Base-by-base conservation (phyloP, 108 stramenopile species). In the Skeletonema costatum region DNA sequence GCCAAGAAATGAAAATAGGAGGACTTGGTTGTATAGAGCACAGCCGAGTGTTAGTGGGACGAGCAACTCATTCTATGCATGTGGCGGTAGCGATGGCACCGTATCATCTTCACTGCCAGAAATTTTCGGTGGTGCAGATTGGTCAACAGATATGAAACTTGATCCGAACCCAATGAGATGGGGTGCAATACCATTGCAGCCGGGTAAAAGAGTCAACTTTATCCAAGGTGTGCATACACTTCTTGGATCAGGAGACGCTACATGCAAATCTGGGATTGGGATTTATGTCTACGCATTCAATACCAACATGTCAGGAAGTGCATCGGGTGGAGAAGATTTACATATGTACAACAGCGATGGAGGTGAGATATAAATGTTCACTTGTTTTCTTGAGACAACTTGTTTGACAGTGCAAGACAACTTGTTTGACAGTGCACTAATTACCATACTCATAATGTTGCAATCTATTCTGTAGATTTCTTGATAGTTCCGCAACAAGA, bases 281-380 rank as follows among this genome's bases (percentile, higher is more conserved):
- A 85, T 98, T 33, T 91, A 93, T 71, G 64, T 93, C 61, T 98
- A 96, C 68, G 71, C 86, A 9, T 91, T 68, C 76, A 79, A 90
- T 60, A 38, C 74, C 16, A 65, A 74, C 64, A 98, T 98, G 98
- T 60, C 48, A 39, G 66, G 78, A 32, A 48, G 46, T 4, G 30
- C 6, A 30, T 29, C 4, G 4, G 25, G 41, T 58, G 60, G 12
- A 1, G 33, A 66, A 25, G 64, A 68, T 13, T 14, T 71, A 30
- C 87, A 88, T 64, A 70, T 91, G 39, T 89, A 93, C 87, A 96
- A 96, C 77, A 72, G 88, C 8, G 98, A 98, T 83, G 98, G 98
- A 51, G 50, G 50, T 51, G 50, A 51, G 50, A n/a, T 5, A 19
- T 19, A 13, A 2, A 12, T 12, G 39, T 41, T 1, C 39, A 51